Conservation (phyloP, 257 asterid genomes). For the Jacaranda mimosifolia region DNA sequence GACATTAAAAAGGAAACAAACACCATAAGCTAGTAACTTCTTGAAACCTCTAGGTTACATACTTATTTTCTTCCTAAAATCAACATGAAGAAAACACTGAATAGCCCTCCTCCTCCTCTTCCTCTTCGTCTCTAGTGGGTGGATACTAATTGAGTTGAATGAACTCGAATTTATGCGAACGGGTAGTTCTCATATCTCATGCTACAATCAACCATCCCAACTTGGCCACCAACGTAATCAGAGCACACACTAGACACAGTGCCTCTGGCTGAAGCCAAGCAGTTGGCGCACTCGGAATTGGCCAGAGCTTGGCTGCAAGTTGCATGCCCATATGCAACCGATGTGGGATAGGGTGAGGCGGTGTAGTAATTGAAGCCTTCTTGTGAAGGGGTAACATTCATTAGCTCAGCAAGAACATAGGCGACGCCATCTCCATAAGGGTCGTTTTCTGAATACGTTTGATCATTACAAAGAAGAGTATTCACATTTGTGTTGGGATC, state of each 20-base stretch:
- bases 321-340: slow-evolving; percentile 30
- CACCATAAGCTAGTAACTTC: too few species aligned
- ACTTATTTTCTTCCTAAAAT: too few species aligned
- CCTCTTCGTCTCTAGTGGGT: not conserved
- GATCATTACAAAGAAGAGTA: not conserved
- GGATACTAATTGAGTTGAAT: not conserved
- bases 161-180: not conserved
- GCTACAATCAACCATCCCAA: slow-evolving; percentile 11
- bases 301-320: slow-evolving; percentile 9
- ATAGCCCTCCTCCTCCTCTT: not conserved
- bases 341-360: slow-evolving; percentile 12
- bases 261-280: slow-evolving; percentile 9
- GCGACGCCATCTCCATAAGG: slow-evolving; percentile 22
- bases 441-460: not conserved
- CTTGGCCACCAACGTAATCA: not conserved
- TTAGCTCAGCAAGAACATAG: slow-evolving; percentile 20
- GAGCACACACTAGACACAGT: not conserved
- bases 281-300: slow-evolving; percentile 12
- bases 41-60: too few species aligned
- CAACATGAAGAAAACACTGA: not conserved
- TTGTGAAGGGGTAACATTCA: slow-evolving; percentile 22
- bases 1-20: too few species aligned
- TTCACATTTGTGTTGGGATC: not conserved
- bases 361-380: not conserved
- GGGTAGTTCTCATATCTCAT: slow-evolving; percentile 25